Evolutionary conservation across 495 filamentous ascomycete genomes (phyloP), one percentile per base, ranked within the genome.

Genomic region (Amphirosellinia nigrospora): DNA sequence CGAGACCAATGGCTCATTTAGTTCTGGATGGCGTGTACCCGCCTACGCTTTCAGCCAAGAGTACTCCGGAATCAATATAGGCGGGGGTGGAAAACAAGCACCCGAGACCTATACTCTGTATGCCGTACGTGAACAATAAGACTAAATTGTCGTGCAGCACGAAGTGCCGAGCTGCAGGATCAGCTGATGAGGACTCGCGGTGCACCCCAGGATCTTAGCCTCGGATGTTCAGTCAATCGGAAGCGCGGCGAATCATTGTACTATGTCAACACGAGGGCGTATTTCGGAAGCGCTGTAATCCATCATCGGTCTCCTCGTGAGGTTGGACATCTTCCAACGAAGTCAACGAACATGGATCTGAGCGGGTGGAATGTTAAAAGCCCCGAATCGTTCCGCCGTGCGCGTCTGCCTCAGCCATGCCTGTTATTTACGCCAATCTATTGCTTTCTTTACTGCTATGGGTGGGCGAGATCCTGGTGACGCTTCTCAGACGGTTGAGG

Each of bases 61-160:
- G 9, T 11, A 15, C 4, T 64, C 26, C 34, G 16, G 21, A 32
- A 32, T 56, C 46, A 28, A 43, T 68, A 60, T 30, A 61, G 38
- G 43, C 43, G 43, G 32, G 68, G 59, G 28, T 36, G 30, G 38
- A 48, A 48, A 58, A 64, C 68, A 52, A 70, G 45, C 60, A 64
- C 28, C 68, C 60, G 68, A 64, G 39, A 70, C 68, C 58, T 63
- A 32, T 62, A 48, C 32, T 62, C 50, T 56, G 56, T 53, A 52
- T 50, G 39, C 58, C n/a, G 64, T 46, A 59, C 52, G 55, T 36
- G 48, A 70, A 63, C 59, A 64, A 34, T 30, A 30, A n/a, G 59
- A 64, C 60, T 52, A 64, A 70, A 70, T 64, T 70, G 60, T 70
- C 50, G 56, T 70, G 68, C 68, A 70, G 68, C 59, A 58, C 68